Base-by-base conservation (phyloP, 257 asterid species). In the Orobanche coerulescens region DNA sequence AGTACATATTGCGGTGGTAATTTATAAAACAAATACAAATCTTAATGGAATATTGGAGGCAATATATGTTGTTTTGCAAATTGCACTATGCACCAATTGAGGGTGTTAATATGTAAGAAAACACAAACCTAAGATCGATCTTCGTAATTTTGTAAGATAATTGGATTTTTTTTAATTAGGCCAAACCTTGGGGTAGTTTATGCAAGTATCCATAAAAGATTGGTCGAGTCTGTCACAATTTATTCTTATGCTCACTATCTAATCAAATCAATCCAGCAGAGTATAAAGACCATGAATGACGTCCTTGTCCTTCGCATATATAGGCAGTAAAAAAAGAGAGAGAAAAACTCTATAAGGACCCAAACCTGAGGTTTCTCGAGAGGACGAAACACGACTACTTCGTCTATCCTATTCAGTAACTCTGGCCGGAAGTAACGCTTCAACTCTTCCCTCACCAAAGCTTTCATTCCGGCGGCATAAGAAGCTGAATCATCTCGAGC, bases 351-450 rank as follows among this genome's bases (percentile, higher is more conserved):
- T n/a, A n/a, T 0, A 61, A 64, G 50, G 47, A 61, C 73, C 58
- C 76, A 40, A 68, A 93, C 98, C 97, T 93, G 95, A 71, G 95
- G 73, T 75, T 89, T 93, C 78, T 89, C 95, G 20, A 93, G 95
- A 58, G 96, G 75, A 69, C 83, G 94, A 79, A 93, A 93, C 64
- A 93, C 95, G 46, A 93, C 98, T 30, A 93, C 91, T 83, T 93
- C 98, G 60, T 93, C 98, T 66, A 93, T 81, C 76, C 98, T 78
- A 69, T 93, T 93, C 47, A 93, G 94, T 34, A 93, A 75, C 76
- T 93, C 98, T 1, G 98, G 97, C n/a, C 95, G 95, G 72, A 93
- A 93, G 60, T 93, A 93, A 19, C 82, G 67, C 78, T 86, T 93
- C 47, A 93, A 79, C 85, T 93, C 95, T 78, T 93, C 98, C 81